Evolutionary conservation across 2,329 filamentous ascomycete species (phyloP).

Genomic region (Trichoderma sp.): DNA sequence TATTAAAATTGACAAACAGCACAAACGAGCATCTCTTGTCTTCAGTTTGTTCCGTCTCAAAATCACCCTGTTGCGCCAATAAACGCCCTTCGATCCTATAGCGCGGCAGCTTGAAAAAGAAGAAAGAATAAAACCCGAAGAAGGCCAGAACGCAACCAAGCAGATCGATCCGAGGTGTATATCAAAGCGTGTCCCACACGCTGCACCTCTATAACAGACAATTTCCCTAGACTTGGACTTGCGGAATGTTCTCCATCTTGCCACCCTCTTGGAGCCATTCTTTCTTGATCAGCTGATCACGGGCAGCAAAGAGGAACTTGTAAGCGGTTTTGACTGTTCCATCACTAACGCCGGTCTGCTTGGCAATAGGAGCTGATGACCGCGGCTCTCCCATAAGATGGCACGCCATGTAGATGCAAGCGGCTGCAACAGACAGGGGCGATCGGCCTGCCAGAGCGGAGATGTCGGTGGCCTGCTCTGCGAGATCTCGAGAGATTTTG

Average conservation of each 20-base stretch:
- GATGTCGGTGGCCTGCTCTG: constrained; percentile 74
- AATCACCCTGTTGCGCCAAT: background rate
- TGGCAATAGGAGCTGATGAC: constrained; percentile 83
- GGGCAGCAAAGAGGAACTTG: constrained; percentile 78
- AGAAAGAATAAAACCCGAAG: background rate
- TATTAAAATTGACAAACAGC: constrained; percentile 1
- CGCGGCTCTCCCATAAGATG: constrained; percentile 80
- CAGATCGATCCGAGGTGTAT: background rate
- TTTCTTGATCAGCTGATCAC: constrained; percentile 73
- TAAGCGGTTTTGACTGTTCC: constrained; percentile 97
- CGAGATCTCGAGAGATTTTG: constrained; percentile 78
- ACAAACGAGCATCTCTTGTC: background rate
- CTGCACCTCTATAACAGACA: background rate
- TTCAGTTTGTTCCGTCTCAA: background rate
- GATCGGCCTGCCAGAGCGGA: constrained; percentile 89
- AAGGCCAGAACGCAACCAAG: background rate
- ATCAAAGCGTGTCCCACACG: background rate
- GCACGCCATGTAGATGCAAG: constrained; percentile 95
- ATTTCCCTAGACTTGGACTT: constrained; percentile 40
- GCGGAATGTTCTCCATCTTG: constrained; percentile 71
- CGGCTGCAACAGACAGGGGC: constrained; percentile 89
- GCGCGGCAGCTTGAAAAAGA: background rate
- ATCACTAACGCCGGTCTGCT: constrained; percentile 87
- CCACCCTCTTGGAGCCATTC: constrained; percentile 76
- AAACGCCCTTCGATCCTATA: background rate